Conservation (phyloP, 129 eudicot species). For the Kitagawia praeruptora region DNA sequence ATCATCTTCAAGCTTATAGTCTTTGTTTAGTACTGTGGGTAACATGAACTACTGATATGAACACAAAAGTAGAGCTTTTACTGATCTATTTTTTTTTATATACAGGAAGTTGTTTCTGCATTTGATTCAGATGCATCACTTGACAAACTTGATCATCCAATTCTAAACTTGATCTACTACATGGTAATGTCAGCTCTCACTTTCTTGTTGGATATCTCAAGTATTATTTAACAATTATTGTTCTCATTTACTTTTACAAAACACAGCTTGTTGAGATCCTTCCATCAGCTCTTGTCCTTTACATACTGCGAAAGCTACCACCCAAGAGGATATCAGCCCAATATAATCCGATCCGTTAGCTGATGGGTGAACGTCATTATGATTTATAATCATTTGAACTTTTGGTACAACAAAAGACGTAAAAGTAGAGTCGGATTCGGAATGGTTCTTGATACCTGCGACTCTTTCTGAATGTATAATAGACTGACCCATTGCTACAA, state of each 20-base stretch:
- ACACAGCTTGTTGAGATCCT: constrained; percentile 87
- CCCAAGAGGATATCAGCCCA: constrained; percentile 67
- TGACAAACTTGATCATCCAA: constrained; percentile 75
- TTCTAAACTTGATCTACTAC: constrained; percentile 66
- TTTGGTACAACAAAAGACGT: constrained; percentile 13
- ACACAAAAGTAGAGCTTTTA: not conserved
- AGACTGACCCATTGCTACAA: constrained; percentile 18
- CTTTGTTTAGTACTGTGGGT: not conserved
- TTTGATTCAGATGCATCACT: constrained; percentile 77
- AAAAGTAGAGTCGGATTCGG: constrained; percentile 10
- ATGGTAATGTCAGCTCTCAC: constrained; percentile 34
- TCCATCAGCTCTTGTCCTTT: constrained; percentile 89
- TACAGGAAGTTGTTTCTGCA: constrained; percentile 81
- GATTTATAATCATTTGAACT: not conserved
- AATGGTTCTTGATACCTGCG: not conserved
- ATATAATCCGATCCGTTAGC: constrained; percentile 68
- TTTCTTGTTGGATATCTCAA: not conserved
- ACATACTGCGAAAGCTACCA: constrained; percentile 75
- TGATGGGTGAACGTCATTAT: not conserved
- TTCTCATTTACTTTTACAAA: constrained; percentile 13
- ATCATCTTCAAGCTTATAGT: not conserved
- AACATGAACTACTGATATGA: not conserved
- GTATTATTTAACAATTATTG: not conserved
- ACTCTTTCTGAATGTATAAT: constrained; percentile 7
- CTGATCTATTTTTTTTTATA: not conserved